A percentile compares a stretch with the other conserved stretches of the same genome.
These are phyloP conservation scores for Fagopyrum esculentum DNA, from an alignment of 148 eudicot species.

Conservation along the genomic window DNA sequence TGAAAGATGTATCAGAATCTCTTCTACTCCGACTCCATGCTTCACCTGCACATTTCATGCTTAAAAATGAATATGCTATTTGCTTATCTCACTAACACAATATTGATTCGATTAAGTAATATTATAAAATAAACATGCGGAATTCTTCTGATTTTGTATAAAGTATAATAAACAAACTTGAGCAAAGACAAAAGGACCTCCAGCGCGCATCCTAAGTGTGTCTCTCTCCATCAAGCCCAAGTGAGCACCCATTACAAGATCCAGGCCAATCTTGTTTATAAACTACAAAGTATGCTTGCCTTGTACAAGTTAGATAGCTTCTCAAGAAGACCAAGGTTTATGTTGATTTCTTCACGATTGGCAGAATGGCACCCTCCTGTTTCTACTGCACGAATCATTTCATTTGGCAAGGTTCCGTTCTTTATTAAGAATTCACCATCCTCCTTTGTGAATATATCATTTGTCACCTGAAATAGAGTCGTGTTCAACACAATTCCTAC, in stretches of 20 bases:
- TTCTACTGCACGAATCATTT: conserved; percentile 95
- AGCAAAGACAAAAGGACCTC: conserved; percentile 96
- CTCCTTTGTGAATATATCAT: conserved; percentile 95
- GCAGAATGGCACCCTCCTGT: conserved; percentile 99
- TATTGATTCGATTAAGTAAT: not conserved
- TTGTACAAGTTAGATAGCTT: conserved; percentile 82
- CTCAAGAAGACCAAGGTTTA: conserved; percentile 93
- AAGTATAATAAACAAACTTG: conserved; percentile 45
- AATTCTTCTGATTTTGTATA: not conserved
- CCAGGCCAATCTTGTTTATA: conserved; percentile 94
- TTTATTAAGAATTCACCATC: conserved; percentile 95
- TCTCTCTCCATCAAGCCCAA: conserved; percentile 82
- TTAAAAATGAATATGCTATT: not conserved
- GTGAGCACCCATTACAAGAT: conserved; percentile 93
- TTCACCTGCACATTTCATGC: conserved; percentile 50
- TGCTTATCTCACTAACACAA: not conserved
- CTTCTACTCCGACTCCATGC: conserved; percentile 76
- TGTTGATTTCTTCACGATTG: conserved; percentile 97
- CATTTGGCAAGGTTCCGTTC: conserved; percentile 93
- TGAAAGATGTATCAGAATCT: conserved; percentile 60
- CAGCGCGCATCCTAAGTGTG: conserved; percentile 90
- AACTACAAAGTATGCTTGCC: conserved; percentile 84
- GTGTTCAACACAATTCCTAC: not conserved
- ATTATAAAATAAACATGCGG: no score
- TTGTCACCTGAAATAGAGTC: conserved; percentile 55